Base-by-base conservation (phyloP, 805 yeast species). In the Candida gorgasii region DNA sequence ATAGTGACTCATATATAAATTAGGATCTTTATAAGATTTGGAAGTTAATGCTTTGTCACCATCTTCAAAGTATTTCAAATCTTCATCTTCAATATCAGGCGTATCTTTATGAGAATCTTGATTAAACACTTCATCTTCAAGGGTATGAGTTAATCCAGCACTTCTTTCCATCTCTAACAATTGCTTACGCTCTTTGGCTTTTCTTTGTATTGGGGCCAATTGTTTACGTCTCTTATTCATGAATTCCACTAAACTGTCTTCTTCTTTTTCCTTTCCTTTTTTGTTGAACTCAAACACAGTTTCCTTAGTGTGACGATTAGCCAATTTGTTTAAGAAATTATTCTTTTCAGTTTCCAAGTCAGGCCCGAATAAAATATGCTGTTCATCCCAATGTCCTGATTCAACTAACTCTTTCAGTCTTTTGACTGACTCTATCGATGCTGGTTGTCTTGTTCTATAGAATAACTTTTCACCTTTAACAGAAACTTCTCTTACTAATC, bases 251-350 rank as follows among this genome's bases (percentile, higher is more conserved):
- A 89, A 72, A 38, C 82, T 77, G 49, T 84, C 84, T 50, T 82
- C 87, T 24, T 64, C 74, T 26, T 53, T 57, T 23, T 60, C 67
- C 26, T 50, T 55, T n/a, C 69, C 72, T 43, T 62, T 66, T 32
- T 65, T 67, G 47, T 82, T 78, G 63, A 89, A 85, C 63, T 93
- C 99, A 60, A 93, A 93, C 3, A 93, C 97, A 0, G 99, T 93
- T 59, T 93, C 98, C 54, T 87, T 84, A 39, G 80, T 71, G 32
- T 71, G 62, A 58, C 97, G 74, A 51, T 86, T 76, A 46, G 80
- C 79, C 46, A 93, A 68, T 53, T 81, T 80, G 4, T 80, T 86
- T 50, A 93, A 73, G 55, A 93, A 83, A 31, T 65, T 75, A 18
- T 84, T 73, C 58, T 86, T 87, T 52, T 86, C 93, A 49, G 73